phyloP scores from a whole-genome alignment of 208 protist species.

The Tetramitus jugosus region DNA sequence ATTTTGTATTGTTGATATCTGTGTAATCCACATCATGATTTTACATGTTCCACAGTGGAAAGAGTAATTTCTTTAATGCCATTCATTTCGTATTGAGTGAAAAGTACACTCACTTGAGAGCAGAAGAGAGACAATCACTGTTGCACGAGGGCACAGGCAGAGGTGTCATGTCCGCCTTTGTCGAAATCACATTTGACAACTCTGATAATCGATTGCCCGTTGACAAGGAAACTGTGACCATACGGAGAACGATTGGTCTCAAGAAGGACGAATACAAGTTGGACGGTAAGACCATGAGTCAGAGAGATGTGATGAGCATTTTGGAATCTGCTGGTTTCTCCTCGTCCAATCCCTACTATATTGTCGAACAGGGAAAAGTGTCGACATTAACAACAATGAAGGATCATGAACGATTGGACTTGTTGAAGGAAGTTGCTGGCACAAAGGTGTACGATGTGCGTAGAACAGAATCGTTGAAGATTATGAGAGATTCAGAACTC shows the following conservation, averaged over 20 bases:
- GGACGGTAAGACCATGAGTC: conserved; percentile 84
- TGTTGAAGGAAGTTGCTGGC: conserved; percentile 97
- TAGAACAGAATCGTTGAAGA: conserved; percentile 76
- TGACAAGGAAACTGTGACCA: conserved; percentile 68
- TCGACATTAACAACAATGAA: conserved; percentile 82
- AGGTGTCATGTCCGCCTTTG: conserved; percentile 80
- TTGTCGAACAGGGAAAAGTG: conserved; percentile 97
- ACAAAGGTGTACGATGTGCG: conserved; percentile 93
- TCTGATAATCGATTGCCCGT: conserved; percentile 86
- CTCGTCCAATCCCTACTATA: conserved; percentile 97
- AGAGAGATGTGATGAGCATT: conserved; percentile 80
- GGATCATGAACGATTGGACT: conserved; percentile 81
- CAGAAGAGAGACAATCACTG: conserved; percentile 79
- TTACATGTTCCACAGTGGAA: too few species aligned
- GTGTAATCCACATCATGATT: too few species aligned
- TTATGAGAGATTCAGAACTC: conserved; percentile 78
- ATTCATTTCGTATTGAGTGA: conserved; percentile 94
- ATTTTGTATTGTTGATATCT: conserved; percentile 66
- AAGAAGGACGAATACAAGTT: conserved; percentile 98
- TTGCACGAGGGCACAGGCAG: conserved; percentile 82
- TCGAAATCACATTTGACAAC: conserved; percentile 98
- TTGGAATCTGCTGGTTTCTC: conserved; percentile 97
- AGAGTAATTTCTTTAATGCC: conserved; percentile 93
- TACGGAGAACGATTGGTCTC: conserved; percentile 88
- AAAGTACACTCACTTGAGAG: conserved; percentile 64